Evolutionary conservation across 805 yeast genomes (phyloP).

Genomic region (Ogataea dorogensis): DNA sequence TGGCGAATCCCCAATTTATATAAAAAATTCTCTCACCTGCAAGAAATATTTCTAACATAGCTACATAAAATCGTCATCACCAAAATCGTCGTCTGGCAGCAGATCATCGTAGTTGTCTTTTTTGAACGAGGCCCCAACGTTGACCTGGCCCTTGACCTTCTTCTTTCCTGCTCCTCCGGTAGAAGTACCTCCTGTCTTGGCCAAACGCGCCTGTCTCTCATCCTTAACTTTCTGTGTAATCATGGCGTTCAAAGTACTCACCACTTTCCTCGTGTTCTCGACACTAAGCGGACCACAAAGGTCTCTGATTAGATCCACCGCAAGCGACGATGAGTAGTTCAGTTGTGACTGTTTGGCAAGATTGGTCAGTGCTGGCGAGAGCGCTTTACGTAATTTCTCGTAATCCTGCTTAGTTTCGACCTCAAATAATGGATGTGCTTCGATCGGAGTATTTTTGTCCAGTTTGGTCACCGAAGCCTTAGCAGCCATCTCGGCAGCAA

Average conservation of each 20-base stretch:
- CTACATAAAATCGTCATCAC: conserved; percentile 83
- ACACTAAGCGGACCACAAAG: conserved; percentile 74
- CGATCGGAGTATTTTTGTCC: conserved; percentile 63
- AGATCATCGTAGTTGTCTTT: conserved; percentile 62
- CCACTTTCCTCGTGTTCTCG: conserved; percentile 82
- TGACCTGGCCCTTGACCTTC: conserved; percentile 82
- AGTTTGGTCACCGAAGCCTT: conserved; percentile 42
- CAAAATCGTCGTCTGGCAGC: conserved; percentile 52
- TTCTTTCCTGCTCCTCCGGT: conserved; percentile 94
- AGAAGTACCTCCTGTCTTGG: conserved; percentile 80
- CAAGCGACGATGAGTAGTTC: conserved; percentile 71
- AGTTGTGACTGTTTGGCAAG: conserved; percentile 61
- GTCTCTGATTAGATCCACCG: conserved; percentile 84
- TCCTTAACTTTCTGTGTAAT: conserved; percentile 83
- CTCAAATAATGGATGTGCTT: conserved; percentile 77
- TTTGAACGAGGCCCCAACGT: conserved; percentile 57
- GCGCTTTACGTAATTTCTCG: conserved; percentile 71
- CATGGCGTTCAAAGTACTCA: conserved; percentile 77
- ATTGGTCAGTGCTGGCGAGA: conserved; percentile 58
- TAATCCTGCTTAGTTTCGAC: conserved; percentile 79
- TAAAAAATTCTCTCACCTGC: conserved; percentile 1
- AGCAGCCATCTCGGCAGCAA: conserved; percentile 43
- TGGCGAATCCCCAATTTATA: background rate
- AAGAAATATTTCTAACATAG: conserved; percentile 1
- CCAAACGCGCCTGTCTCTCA: conserved; percentile 84